Evolutionary conservation across 257 asterid genomes (phyloP), one percentile per base, ranked within the genome.

Genomic region (Salvia splendens): DNA sequence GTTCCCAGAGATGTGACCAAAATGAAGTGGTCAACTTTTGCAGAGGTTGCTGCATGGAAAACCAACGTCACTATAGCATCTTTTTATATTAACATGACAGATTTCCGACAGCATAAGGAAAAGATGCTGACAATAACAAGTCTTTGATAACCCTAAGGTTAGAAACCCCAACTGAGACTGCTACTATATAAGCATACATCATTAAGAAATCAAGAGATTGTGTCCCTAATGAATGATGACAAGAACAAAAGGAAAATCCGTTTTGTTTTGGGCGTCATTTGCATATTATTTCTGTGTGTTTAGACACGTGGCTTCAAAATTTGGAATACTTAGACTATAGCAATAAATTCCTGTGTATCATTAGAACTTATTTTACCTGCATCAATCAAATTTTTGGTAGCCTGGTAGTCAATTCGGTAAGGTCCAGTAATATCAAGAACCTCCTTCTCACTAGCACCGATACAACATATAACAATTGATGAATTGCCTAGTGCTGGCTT

Each of bases 391-490:
- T 88, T 83, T 62, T 86, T 90, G 50, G 98, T 85, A 58, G 98
- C 98, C 74, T 64, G 83, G 74, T 78, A 93, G 73, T 93, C 98
- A 15, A 93, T 93, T 69, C 98, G 74, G 75, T 84, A 93, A 5
- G 98, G 98, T 12, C 98, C 98, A 8, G 86, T 88, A 48, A 90
- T 53, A 80, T 93, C 98, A 45, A 84, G 75, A 49, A 85, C 61
- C 79, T 93, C 98, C 87, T 93, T 90, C 86, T 93, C 98, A 69
- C 98, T 88, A 56, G 98, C 98, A 46, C 98, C 98, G 65, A 93
- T 90, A 80, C 95, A 93, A 80, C 98, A 90, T 78, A 90, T 83
- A 70, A 93, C 95, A 73, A 69, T 65, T 0, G 98, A 87, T 51
- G 97, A 87, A 53, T 82, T 85, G 15, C 89, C 96, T 64, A 93